Percentiles rank a stretch among this genome's conserved stretches.
Evolutionary conservation across 2,329 filamentous ascomycete species (phyloP).

Genomic region (Scortechinia acanthostroma): DNA sequence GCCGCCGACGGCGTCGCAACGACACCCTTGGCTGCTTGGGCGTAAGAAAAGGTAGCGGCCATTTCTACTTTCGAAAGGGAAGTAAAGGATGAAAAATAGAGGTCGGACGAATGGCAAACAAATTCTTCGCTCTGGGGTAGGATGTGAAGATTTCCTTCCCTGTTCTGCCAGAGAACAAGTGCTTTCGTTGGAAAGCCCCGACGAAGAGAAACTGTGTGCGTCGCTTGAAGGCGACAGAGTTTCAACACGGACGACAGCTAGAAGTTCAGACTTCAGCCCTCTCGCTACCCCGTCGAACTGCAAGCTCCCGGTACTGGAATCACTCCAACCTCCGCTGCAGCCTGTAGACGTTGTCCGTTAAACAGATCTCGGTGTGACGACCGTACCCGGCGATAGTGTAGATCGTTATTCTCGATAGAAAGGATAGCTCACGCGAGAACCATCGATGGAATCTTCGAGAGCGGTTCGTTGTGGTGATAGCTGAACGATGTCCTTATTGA

Average conservation of each 20-base stretch:
- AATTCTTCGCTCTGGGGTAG: background rate
- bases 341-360: background rate
- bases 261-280: background rate
- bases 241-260: background rate
- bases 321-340: background rate
- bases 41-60: slow-evolving; percentile 75
- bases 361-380: background rate
- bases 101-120: background rate
- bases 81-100: background rate
- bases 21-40: slow-evolving; percentile 85
- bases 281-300: background rate
- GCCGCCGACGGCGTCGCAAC: slow-evolving; percentile 34
- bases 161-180: background rate
- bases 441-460: no score
- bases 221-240: no score
- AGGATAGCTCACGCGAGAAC: no score
- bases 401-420: no score
- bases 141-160: no score
- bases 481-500: no score
- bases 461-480: no score
- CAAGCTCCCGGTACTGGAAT: background rate
- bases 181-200: background rate
- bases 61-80: background rate
- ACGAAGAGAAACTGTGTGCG: no score
- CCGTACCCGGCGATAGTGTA: no score